Percentiles rank a stretch among this genome's conserved stretches.
Evolutionary conservation across 148 eudicot species (phyloP).

Genomic region (Dysphania ambrosioides): DNA sequence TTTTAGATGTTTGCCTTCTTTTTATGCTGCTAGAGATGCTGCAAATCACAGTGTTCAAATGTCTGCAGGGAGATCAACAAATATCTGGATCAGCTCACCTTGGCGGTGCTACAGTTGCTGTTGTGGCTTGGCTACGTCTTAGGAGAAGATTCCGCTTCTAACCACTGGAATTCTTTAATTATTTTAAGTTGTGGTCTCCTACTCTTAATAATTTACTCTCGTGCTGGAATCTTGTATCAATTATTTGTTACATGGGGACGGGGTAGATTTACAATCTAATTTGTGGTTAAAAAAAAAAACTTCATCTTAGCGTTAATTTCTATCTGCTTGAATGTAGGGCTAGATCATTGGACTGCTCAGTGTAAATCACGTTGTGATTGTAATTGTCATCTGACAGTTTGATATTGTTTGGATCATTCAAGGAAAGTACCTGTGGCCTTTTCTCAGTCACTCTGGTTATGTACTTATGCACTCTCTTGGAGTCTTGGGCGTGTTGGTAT

Average conservation of each 20-base stretch:
- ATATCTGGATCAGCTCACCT: constrained; percentile 78
- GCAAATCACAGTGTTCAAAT: not conserved
- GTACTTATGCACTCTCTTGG: too few species aligned
- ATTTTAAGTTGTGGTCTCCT: not conserved
- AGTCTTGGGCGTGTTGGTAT: too few species aligned
- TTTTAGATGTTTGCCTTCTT: not conserved
- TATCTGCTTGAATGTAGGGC: not conserved
- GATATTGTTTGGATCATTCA: not conserved
- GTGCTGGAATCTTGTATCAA: not conserved
- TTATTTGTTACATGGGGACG: not conserved
- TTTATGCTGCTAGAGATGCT: not conserved
- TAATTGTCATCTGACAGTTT: not conserved
- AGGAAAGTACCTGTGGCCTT: too few species aligned
- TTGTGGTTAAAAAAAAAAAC: not conserved
- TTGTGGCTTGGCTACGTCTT: constrained; percentile 49
- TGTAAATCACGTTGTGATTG: not conserved
- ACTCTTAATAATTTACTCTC: not conserved
- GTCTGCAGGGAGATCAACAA: constrained; percentile 59
- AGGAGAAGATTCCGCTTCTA: constrained; percentile 45
- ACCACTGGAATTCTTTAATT: not conserved
- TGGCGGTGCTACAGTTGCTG: constrained; percentile 84
- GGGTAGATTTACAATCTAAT: not conserved
- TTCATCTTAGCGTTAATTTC: not conserved
- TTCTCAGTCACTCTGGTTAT: too few species aligned
- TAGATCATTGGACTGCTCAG: not conserved